A percentile compares a stretch with the other conserved stretches of the same genome.
Conservation (phyloP, 768 basidiomycete genomes). For the Lactarius sanguifluus region DNA sequence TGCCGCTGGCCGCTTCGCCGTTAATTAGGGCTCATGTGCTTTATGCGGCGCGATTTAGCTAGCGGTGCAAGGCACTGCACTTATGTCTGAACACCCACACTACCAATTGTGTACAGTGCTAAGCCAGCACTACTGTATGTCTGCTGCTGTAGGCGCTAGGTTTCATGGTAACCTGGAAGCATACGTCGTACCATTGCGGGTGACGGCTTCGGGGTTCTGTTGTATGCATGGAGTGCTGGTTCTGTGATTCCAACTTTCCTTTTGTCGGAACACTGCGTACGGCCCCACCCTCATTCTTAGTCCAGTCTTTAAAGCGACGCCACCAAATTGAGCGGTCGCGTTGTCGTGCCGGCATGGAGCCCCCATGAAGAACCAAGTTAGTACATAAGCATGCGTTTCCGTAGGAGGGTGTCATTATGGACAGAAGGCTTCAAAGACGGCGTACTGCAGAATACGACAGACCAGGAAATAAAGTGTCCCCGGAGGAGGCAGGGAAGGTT, state of each 20-base stretch:
- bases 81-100: background rate
- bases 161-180: background rate
- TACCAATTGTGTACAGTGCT: background rate
- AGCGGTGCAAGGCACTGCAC: background rate
- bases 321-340: conserved; percentile 10
- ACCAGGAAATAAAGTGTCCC: background rate
- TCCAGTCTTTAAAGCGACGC: conserved; percentile 5
- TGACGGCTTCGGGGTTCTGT: background rate
- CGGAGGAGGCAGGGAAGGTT: background rate
- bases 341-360: conserved; percentile 1
- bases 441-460: background rate
- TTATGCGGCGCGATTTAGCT: background rate
- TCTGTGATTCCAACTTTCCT: background rate
- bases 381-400: conserved; percentile 10
- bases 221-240: background rate
- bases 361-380: background rate
- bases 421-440: background rate
- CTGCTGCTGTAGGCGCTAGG: background rate
- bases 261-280: background rate
- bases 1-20: background rate
- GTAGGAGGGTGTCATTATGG: background rate
- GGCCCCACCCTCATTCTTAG: background rate
- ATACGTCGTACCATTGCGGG: background rate
- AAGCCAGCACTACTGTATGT: background rate
- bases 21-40: conserved; percentile 5